Evolutionary conservation across 352 stramenopile genomes (phyloP), one percentile per base, ranked within the genome.

Genomic region (Phytophthora pistaciae): DNA sequence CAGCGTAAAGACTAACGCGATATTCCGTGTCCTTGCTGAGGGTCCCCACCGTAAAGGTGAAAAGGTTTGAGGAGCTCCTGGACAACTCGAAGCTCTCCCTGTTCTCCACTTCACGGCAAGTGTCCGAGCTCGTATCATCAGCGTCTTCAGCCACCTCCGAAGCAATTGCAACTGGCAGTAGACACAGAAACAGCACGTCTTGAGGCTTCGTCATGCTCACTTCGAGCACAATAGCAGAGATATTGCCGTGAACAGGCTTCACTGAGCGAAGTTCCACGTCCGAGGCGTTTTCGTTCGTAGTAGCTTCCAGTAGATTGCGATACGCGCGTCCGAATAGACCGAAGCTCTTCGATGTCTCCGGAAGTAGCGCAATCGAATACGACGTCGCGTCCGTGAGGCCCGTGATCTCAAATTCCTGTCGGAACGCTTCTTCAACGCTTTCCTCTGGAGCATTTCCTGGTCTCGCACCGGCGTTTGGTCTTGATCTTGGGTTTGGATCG

Each of bases 281-380:
- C 2, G 85, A 92, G 0, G 89, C 89, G 13, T 90, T 88, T 50
- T 91, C 80, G 53, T 96, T 89, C 2, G 87, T 94, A 3, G 68
- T 31, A 10, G 72, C 74, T 38, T 95, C 87, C 1, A 93, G 31
- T 6, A 88, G 29, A 0, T 74, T 69, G 20, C 68, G 59, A 29
- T 82, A 92, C 2, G 79, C 73, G 5, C 66, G 52, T 1, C 85
- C 83, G 38, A 91, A 91, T 14, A 94, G 74, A 3, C 89, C 87
- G 63, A 82, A 75, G 49, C 89, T 96, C 5, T 60, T 64, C 18
- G 75, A 75, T 0, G 89, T 95, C 36, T 96, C 87, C 2, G 87
- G 72, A 31, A 96, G 68, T 10, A 96, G 38, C 25, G 74, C 72
- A 44, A 96, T 68, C 16, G 68, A 68, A 57, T 95, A 94, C 14